These are phyloP conservation scores for Colletotrichum cordylinicola DNA, from an alignment of 2,329 filamentous ascomycete species.

Conservation along the genomic window DNA sequence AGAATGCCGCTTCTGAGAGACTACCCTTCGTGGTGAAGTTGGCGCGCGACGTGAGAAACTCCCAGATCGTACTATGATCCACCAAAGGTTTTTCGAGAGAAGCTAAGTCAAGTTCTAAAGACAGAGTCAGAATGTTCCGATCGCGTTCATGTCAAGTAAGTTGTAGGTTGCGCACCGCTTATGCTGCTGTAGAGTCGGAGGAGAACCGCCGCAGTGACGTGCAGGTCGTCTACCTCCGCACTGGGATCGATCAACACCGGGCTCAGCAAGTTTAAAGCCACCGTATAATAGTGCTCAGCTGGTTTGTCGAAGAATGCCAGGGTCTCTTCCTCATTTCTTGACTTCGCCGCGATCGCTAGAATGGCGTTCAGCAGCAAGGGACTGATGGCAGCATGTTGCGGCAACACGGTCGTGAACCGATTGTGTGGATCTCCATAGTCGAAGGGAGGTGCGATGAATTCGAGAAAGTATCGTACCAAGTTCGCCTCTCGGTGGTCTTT, in stretches of 20 bases:
- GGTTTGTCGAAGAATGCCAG: slow-evolving; percentile 3
- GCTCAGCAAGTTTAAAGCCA: background rate
- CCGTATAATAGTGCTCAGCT: background rate
- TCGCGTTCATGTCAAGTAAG: background rate
- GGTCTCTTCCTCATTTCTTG: background rate
- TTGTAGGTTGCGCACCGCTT: background rate
- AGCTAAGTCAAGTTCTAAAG: background rate
- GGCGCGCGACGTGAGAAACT: background rate
- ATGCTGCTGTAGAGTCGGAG: background rate
- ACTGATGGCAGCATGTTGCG: background rate
- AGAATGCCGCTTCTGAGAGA: background rate
- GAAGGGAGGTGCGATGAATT: background rate
- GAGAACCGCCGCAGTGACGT: background rate
- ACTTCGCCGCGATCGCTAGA: background rate
- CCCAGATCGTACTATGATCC: background rate
- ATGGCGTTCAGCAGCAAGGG: background rate
- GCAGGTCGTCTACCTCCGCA: background rate
- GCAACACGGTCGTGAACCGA: background rate
- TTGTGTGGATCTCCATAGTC: background rate
- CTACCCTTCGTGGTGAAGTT: background rate
- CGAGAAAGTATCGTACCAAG: background rate
- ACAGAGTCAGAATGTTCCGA: background rate
- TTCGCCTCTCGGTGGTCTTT: background rate
- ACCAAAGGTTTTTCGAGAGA: background rate
- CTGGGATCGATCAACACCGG: background rate